Conservation (phyloP, 78 protist species). For the Dictyostelium capitatum region DNA sequence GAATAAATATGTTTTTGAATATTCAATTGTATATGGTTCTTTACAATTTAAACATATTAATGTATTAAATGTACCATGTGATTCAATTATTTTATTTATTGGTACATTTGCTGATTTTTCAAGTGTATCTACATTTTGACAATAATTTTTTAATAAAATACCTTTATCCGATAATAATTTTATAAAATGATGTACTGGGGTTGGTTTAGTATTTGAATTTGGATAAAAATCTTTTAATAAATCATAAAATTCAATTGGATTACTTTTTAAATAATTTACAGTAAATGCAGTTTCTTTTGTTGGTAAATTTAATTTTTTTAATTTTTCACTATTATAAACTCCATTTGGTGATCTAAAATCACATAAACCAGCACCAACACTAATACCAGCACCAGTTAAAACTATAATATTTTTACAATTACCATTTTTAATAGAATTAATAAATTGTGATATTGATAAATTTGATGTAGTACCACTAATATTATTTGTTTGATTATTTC, state of each 20-base stretch:
- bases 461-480: too few relatives aligned
- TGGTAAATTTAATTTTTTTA: constrained; percentile 91
- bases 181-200: constrained; percentile 89
- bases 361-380: constrained; percentile 92
- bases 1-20: constrained; percentile 30
- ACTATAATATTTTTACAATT: constrained; percentile 80
- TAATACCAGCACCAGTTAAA: constrained; percentile 82
- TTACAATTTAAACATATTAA: constrained; percentile 59
- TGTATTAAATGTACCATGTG: constrained; percentile 91
- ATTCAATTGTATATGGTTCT: background rate
- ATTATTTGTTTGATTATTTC: background rate
- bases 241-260: constrained; percentile 90
- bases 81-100: constrained; percentile 79
- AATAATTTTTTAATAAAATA: constrained; percentile 85
- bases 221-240: constrained; percentile 86
- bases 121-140: constrained; percentile 96
- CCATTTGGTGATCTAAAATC: constrained; percentile 95
- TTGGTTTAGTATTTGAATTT: constrained; percentile 75
- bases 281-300: constrained; percentile 86
- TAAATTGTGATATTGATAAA: too few relatives aligned
- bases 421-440: constrained; percentile 15
- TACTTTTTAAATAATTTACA: constrained; percentile 45
- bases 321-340: constrained; percentile 82
- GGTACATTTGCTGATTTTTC: constrained; percentile 90
- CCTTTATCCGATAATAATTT: constrained; percentile 80